These are phyloP conservation scores for Diplodia scrobiculata DNA, from an alignment of 2,329 filamentous ascomycete species.

Conservation along the genomic window DNA sequence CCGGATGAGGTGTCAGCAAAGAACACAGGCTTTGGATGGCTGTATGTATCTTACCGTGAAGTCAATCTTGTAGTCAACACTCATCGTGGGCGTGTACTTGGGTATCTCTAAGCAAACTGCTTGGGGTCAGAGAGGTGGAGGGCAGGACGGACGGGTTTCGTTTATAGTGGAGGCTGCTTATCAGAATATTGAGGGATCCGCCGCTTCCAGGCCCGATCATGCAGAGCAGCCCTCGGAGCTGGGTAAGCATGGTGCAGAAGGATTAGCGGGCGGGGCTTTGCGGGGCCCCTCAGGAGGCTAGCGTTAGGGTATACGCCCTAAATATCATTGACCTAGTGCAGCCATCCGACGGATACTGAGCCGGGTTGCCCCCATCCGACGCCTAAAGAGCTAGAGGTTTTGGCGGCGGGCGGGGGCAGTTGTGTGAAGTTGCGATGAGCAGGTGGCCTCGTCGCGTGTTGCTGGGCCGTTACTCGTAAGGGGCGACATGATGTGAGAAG, in stretches of 20 bases:
- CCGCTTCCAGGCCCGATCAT: not conserved
- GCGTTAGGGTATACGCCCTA: too few relatives aligned
- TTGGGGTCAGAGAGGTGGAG: not conserved
- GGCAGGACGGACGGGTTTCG: not conserved
- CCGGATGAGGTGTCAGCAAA: not conserved
- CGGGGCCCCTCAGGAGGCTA: conserved; percentile 6
- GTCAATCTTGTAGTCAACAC: conserved; percentile 18
- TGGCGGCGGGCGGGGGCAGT: not conserved
- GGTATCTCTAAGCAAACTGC: not conserved
- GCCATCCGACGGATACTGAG: not conserved
- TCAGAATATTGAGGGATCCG: not conserved
- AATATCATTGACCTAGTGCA: not conserved
- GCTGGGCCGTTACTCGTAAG: not conserved
- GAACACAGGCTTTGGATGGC: not conserved
- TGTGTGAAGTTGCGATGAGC: not conserved
- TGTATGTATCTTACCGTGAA: conserved; percentile 2
- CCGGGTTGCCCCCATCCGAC: not conserved
- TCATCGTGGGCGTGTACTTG: not conserved
- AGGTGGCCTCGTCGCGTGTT: not conserved
- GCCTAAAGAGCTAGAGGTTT: not conserved
- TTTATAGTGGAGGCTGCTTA: not conserved
- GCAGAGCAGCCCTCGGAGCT: not conserved
- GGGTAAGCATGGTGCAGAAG: not conserved
- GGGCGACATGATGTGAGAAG: not conserved
- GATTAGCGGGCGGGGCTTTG: conserved; percentile 11